Evolutionary conservation across 768 basidiomycete genomes (phyloP), one percentile per base, ranked within the genome.

Genomic region (Kwoniella sp.): DNA sequence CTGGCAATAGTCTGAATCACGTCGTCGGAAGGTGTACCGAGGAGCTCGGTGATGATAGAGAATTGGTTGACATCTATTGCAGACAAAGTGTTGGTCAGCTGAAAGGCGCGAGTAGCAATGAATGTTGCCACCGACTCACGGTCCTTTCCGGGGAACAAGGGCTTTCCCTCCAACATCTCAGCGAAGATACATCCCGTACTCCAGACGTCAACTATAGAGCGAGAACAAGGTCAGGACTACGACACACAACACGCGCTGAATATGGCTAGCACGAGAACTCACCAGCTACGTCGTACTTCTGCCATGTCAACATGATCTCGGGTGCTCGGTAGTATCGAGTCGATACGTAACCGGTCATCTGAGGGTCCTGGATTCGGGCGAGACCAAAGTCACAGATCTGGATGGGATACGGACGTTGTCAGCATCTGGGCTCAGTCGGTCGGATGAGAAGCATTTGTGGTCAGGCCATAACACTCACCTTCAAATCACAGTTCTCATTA

Each of bases 281-380:
- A 83, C 82, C 82, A 17, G 95, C 96, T 62, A 97, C 94, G 81
- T 98, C 95, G 83, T 99, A 99, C 84, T 98, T 98, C 82, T 99
- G 96, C 96, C 96, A 99, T 41, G 96, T 99, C 79, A 99, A 86
- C 96, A 99, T 99, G 83, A 99, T 99, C 82, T 99, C 96, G 4
- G 96, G 96, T 5, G 96, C 96, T 57, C 96, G 90, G 81, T 99
- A 99, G 83, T 99, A 99, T 72, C 96, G 86, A 57, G 96, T 99
- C 63, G 96, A 98, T 67, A 98, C 96, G 79, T 98, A 99, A 68
- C 96, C 96, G 0, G 96, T 99, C 96, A 99, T 99, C 81, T 99
- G 96, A 4, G 95, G 95, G 80, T 99, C 96, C 82, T 98, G 96
- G 69, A 99, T 94, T 58, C 96, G 91, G 37, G 96, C 96, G 45